Base-by-base conservation (phyloP, 768 basidiomycete species). In the Panus rudis region DNA sequence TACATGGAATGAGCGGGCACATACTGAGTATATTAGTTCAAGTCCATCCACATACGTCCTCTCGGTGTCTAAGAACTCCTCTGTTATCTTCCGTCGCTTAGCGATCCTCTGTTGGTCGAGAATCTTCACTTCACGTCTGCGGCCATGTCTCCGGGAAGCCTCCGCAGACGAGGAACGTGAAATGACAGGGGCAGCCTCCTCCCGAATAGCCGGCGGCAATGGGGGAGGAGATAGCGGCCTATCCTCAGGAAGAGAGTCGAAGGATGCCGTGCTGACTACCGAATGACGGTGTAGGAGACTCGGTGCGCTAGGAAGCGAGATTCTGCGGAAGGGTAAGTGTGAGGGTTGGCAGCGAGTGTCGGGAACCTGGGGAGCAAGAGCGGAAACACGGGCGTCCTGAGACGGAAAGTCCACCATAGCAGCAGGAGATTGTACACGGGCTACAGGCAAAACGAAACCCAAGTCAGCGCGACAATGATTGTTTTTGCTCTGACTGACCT, bases 31-130 rank as follows among this genome's bases (percentile, higher is more conserved):
- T 39, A 92, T 77, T 39, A 92, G 68, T 48, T 91, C 86, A 31
- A 92, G 70, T 7, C 89, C 90, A 52, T 81, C 76, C 24, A 91
- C 74, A 52, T 92, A 92, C 0, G 79, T 75, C 53, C 71, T 77
- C 64, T 92, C 90, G 0, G 89, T 91, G 43, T 84, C 78, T 51
- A 78, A 80, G 50, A 92, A 83, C 57, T 92, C 90, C 33, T 76
- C 70, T n/a, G 90, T 70, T 27, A 92, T 71, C 60, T 78, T 86
- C 34, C 72, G 63, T 38, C 82, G 67, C 58, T 82, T 91, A 30
- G 63, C 63, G 34, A 73, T 68, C 37, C 63, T 64, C 37, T 71
- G 68, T 38, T 76, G 71, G 53, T 79, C 69, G 1, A 64, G 52
- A 11, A 70, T 70, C 22, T 50, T 52, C 35, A 59, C 56, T 31